Conservation (phyloP, 176 grass and related monocot genomes). For the Melocanna baccifera region DNA sequence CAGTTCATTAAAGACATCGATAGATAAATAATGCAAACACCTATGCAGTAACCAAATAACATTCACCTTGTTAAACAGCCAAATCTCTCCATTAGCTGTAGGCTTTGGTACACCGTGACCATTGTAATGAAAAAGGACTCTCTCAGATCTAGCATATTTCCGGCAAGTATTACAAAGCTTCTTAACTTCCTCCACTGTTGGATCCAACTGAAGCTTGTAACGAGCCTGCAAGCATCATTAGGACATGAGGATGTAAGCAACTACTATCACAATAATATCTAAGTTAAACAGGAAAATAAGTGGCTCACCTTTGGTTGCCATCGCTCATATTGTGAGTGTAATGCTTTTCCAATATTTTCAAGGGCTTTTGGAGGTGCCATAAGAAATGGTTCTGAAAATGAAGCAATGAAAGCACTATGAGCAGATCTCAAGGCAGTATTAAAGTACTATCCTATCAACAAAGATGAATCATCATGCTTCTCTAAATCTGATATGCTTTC, state of each 20-base stretch:
- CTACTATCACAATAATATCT: no score
- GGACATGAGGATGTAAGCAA: no score
- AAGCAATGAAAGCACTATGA: slow-evolving; percentile 29
- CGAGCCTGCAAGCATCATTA: no score
- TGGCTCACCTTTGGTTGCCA: slow-evolving; percentile 86
- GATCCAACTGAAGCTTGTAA: no score
- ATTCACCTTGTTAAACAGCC: slow-evolving; percentile 96
- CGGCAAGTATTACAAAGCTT: slow-evolving; percentile 79
- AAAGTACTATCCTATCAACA: not conserved
- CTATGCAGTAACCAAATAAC: not conserved
- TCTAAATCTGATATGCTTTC: not conserved
- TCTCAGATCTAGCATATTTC: slow-evolving; percentile 83
- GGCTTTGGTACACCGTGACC: slow-evolving; percentile 96
- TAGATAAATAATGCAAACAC: not conserved
- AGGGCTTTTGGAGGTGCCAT: slow-evolving; percentile 96
- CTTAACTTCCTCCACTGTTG: slow-evolving; percentile 72
- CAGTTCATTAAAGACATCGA: not conserved
- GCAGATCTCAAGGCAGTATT: slow-evolving; percentile 8
- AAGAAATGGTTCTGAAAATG: slow-evolving; percentile 80
- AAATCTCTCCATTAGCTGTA: slow-evolving; percentile 93
- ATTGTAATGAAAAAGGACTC: slow-evolving; percentile 89
- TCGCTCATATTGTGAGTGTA: slow-evolving; percentile 88
- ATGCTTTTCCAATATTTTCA: slow-evolving; percentile 93
- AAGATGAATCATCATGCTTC: not conserved
- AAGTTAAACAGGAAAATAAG: not conserved